These are phyloP conservation scores for Ustilago sp. DNA, from an alignment of 1,284 basidiomycete species.

Conservation along the genomic window DNA sequence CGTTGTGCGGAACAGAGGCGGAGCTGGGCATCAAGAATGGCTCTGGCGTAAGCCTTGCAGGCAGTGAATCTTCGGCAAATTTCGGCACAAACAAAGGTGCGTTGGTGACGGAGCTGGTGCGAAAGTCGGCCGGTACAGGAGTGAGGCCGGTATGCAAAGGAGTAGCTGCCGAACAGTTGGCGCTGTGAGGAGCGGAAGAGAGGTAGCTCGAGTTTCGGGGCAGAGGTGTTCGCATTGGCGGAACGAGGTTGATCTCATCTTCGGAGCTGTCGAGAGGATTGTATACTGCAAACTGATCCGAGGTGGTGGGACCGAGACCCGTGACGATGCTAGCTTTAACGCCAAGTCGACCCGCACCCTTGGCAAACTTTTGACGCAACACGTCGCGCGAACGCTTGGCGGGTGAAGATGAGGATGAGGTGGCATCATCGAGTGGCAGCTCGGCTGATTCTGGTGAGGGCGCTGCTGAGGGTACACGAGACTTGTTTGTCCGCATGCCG, in stretches of 20 bases:
- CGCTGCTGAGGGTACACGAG: conserved; percentile 16
- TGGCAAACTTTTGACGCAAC: conserved; percentile 58
- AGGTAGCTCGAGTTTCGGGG: conserved; percentile 48
- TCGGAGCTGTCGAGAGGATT: conserved; percentile 47
- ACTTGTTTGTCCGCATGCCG: conserved; percentile 46
- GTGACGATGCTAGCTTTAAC: conserved; percentile 47
- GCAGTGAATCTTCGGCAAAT: conserved; percentile 25
- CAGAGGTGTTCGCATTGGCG: conserved; percentile 32
- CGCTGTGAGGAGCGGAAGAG: conserved; percentile 32
- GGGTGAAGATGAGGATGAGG: conserved; percentile 18
- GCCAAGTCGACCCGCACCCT: conserved; percentile 55
- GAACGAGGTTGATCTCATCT: conserved; percentile 25
- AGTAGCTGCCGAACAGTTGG: conserved; percentile 13
- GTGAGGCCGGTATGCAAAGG: conserved; percentile 35
- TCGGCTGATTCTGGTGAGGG: conserved; percentile 14
- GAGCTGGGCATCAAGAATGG: conserved; percentile 2
- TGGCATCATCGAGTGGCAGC: conserved; percentile 13
- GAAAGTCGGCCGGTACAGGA: conserved; percentile 38
- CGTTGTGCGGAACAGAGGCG: conserved; percentile 1
- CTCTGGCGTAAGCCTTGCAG: conserved; percentile 22
- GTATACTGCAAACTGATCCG: conserved; percentile 33
- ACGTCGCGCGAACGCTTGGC: conserved; percentile 42
- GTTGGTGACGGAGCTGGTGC: conserved; percentile 58
- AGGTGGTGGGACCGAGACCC: conserved; percentile 22
- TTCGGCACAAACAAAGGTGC: conserved; percentile 59